These are phyloP conservation scores for Pseudogymnoascus sp. DNA, from an alignment of 2,329 filamentous ascomycete species.

Conservation along the genomic window DNA sequence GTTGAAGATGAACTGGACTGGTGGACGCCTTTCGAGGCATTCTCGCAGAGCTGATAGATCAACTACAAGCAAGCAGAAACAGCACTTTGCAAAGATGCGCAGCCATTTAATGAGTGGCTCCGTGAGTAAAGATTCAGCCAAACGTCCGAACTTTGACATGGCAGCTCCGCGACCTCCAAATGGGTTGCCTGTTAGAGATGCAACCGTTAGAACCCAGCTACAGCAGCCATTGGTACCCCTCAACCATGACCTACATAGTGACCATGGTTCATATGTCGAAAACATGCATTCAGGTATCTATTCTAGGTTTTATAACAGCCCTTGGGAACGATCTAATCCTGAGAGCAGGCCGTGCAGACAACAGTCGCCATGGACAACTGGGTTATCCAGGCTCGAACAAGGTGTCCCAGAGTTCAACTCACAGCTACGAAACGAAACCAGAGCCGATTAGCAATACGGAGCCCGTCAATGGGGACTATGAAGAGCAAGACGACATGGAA, in stretches of 20 bases:
- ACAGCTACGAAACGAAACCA: not conserved
- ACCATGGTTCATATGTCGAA: not conserved
- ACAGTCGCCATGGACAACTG: not conserved
- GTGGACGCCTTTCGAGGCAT: conserved; percentile 39
- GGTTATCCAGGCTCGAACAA: not conserved
- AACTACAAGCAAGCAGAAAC: conserved; percentile 36
- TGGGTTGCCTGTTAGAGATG: not conserved
- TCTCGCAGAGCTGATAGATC: conserved; percentile 32
- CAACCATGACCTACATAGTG: not conserved
- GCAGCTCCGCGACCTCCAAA: not conserved
- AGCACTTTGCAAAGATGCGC: conserved; percentile 41
- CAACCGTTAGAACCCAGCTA: not conserved
- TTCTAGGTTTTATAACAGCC: not conserved
- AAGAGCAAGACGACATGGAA: conserved; percentile 9
- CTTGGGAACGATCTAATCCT: not conserved
- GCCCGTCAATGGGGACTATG: not conserved
- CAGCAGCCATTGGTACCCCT: not conserved
- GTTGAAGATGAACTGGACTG: conserved; percentile 43
- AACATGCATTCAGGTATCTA: not conserved
- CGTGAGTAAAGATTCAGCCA: conserved; percentile 27
- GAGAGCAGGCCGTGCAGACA: not conserved
- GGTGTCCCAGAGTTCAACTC: not conserved
- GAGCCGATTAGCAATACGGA: not conserved
- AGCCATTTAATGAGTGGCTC: conserved; percentile 26
- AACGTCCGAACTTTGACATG: conserved; percentile 18